Base-by-base conservation (phyloP, 345 rosid species). In the Rhizophora mangle region DNA sequence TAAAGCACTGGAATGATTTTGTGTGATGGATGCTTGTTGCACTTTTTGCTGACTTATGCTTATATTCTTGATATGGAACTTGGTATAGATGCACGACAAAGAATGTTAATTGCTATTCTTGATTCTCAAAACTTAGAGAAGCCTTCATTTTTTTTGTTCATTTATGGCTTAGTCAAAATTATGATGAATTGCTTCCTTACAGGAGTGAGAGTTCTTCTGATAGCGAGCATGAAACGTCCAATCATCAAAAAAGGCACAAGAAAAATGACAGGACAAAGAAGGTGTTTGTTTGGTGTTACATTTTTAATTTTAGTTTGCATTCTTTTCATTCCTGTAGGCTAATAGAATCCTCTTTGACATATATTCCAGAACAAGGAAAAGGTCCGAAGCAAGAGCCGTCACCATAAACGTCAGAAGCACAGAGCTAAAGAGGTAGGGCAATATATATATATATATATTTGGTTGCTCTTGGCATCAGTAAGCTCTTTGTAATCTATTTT, bases 381-480 rank as follows among this genome's bases (percentile, higher is more conserved):
- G 83, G 98, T 85, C 3, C 70, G 82, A 66, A 87, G 87, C 71
- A 87, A 90, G 83, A 86, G 82, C 60, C 93, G 68, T 77, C 90
- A 73, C 62, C 89, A 86, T 71, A 90, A 85, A 79, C 90, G 85
- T 36, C 86, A 84, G 63, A 92, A 88, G 86, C 82, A 64, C 65
- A 92, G 87, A 81, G 83, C n/a, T 27, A 88, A 87, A 75, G 92
- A 95, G 96, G 99, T 90, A 81, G 63, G 81, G 15, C 47, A 39
- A 51, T 75, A 21, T 63, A 24, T 24, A 24, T 24, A 24, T 24
- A 24, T 24, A 24, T 77, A 78, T 80, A 62, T 37, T 2, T 29
- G 18, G 18, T 36, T 4, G 21, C 30, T 37, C 15, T 2, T 62
- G 22, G 24, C 16, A 8, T 52, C 58, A 24, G 2, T 13, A 29